These are phyloP conservation scores for Xylariaceae sp. DNA, from an alignment of 2,329 filamentous ascomycete species.

Conservation along the genomic window DNA sequence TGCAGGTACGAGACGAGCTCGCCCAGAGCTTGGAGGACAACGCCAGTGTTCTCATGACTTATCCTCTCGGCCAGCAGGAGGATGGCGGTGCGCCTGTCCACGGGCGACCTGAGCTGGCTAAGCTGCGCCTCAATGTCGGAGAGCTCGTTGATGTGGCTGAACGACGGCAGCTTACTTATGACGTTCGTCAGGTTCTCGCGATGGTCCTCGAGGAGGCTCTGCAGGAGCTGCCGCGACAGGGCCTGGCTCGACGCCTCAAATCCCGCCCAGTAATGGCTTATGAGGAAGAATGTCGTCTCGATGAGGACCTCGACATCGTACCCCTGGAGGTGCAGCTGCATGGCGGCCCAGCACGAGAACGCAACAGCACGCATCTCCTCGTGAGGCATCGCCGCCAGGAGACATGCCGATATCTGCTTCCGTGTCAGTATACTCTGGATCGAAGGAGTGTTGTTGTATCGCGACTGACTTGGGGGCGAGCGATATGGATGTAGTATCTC, in stretches of 20 bases:
- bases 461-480: slow-evolving; percentile 68
- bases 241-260: slow-evolving; percentile 56
- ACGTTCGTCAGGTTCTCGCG: slow-evolving; percentile 53
- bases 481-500: slow-evolving; percentile 64
- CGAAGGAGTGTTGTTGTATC: background rate
- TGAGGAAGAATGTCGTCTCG: slow-evolving; percentile 83
- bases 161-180: slow-evolving; percentile 69
- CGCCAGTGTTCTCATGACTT: slow-evolving; percentile 74
- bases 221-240: slow-evolving; percentile 55
- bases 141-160: slow-evolving; percentile 63
- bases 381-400: slow-evolving; percentile 74
- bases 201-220: slow-evolving; percentile 57
- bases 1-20: slow-evolving; percentile 72
- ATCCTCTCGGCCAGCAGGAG: slow-evolving; percentile 67
- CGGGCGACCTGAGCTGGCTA: slow-evolving; percentile 52
- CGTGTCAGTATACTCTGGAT: slow-evolving; percentile 14
- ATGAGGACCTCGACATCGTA: slow-evolving; percentile 74
- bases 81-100: slow-evolving; percentile 60
- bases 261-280: slow-evolving; percentile 69
- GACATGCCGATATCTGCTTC: slow-evolving; percentile 74
- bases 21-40: slow-evolving; percentile 71
- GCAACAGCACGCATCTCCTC: slow-evolving; percentile 68
- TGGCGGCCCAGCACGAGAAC: slow-evolving; percentile 75
- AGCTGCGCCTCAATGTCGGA: slow-evolving; percentile 61
- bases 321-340: slow-evolving; percentile 66